phyloP scores from a whole-genome alignment of 1,284 basidiomycete species.

The Ustilago trichophora region DNA sequence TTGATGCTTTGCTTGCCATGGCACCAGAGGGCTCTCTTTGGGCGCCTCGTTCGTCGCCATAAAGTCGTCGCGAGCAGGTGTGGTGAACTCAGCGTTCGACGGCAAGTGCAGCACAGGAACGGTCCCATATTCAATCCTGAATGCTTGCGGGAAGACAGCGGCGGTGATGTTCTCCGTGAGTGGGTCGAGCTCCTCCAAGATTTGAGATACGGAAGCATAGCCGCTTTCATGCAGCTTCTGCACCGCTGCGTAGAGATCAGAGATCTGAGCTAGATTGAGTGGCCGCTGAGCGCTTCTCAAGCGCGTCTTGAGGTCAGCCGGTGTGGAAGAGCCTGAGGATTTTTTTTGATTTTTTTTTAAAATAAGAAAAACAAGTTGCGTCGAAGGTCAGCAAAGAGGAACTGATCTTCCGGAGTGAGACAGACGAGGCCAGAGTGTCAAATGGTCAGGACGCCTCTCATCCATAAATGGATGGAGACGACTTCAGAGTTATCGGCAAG shows the following conservation, averaged over 20 bases:
- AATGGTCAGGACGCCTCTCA: slow-evolving; percentile 41
- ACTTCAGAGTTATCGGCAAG: slow-evolving; percentile 51
- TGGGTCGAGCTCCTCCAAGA: slow-evolving; percentile 39
- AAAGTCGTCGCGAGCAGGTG: slow-evolving; percentile 7
- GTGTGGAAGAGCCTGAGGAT: slow-evolving; percentile 15
- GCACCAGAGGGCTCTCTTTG: not conserved
- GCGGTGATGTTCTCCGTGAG: slow-evolving; percentile 16
- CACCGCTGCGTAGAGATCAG: slow-evolving; percentile 1
- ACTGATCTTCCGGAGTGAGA: not conserved
- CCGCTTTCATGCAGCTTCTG: slow-evolving; percentile 8
- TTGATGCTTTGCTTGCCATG: slow-evolving; percentile 9
- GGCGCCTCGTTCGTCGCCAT: slow-evolving; percentile 6
- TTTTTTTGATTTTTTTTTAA: no score
- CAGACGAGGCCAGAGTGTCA: slow-evolving; percentile 1
- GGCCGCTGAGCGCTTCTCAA: slow-evolving; percentile 17
- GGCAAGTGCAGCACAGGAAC: slow-evolving; percentile 34
- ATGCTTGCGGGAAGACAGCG: not conserved
- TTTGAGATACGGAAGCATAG: slow-evolving; percentile 5
- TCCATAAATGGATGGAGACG: slow-evolving; percentile 16
- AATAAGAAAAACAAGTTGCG: no score
- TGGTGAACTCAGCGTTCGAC: not conserved
- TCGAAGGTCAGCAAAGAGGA: not conserved
- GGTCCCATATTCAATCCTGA: slow-evolving; percentile 3
- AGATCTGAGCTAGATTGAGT: slow-evolving; percentile 5
- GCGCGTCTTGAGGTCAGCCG: slow-evolving; percentile 6